These are phyloP conservation scores for Monilinia polystroma DNA, from an alignment of 2,329 filamentous ascomycete species.

Conservation along the genomic window DNA sequence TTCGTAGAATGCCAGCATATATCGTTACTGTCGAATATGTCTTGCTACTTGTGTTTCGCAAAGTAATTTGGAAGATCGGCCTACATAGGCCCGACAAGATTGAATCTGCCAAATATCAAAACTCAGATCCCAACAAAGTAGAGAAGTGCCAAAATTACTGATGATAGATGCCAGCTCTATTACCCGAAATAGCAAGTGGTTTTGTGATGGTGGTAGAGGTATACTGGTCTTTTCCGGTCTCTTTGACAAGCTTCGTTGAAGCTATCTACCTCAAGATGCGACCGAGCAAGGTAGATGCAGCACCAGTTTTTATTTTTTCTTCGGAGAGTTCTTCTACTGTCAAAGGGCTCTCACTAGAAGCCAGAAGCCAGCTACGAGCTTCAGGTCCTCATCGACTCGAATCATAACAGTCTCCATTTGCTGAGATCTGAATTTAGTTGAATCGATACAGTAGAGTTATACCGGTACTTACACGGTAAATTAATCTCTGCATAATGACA, in stretches of 20 bases:
- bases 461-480: background rate
- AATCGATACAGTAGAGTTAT: background rate
- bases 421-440: background rate
- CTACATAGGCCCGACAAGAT: background rate
- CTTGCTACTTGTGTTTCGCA: background rate
- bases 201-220: background rate
- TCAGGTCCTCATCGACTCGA: background rate
- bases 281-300: background rate
- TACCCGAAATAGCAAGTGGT: background rate
- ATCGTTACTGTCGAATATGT: conserved; percentile 3
- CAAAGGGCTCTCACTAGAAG: background rate
- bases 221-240: conserved; percentile 3
- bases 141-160: background rate
- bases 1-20: conserved; percentile 9
- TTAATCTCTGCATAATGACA: conserved; percentile 6
- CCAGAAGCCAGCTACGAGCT: background rate
- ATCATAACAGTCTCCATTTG: conserved; percentile 10
- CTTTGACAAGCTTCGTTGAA: conserved; percentile 3
- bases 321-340: background rate
- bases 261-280: conserved; percentile 10
- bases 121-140: background rate
- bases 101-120: background rate
- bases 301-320: background rate
- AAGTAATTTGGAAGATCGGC: conserved; percentile 1
- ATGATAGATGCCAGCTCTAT: conserved; percentile 6